Percentiles rank a stretch among this genome's conserved stretches.
Evolutionary conservation across 176 grass and related monocot species (phyloP).

Genomic region (Dactylis glomerata): DNA sequence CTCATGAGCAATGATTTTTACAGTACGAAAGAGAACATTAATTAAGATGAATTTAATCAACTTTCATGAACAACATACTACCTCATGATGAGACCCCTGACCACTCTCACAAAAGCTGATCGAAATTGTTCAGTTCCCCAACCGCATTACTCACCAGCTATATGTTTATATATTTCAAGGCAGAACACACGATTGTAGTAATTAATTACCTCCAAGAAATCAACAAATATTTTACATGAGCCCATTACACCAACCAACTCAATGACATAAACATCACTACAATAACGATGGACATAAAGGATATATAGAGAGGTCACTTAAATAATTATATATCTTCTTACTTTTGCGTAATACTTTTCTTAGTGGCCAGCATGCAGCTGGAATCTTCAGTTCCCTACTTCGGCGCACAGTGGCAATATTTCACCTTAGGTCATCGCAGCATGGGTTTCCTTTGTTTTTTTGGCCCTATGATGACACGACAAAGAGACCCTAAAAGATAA

Average conservation of each 20-base stretch:
- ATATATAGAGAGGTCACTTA: slow-evolving; percentile 4
- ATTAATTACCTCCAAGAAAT: slow-evolving; percentile 6
- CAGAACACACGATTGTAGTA: background rate
- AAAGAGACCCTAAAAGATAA: slow-evolving; percentile 50
- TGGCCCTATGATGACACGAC: slow-evolving; percentile 32
- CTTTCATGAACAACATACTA: background rate
- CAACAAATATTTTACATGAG: slow-evolving; percentile 12
- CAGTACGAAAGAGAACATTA: slow-evolving; percentile 31
- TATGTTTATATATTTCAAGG: background rate
- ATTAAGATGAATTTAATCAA: background rate
- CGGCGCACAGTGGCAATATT: slow-evolving; percentile 13
- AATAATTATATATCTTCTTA: slow-evolving; percentile 30
- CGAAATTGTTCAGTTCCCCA: slow-evolving; percentile 16
- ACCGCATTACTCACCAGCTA: slow-evolving; percentile 1
- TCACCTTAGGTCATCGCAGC: slow-evolving; percentile 30
- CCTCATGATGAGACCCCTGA: background rate
- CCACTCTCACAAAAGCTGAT: background rate
- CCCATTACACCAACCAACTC: background rate
- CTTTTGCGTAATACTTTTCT: slow-evolving; percentile 18
- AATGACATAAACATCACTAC: background rate
- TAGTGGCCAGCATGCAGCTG: slow-evolving; percentile 21
- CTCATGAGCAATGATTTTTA: slow-evolving; percentile 36
- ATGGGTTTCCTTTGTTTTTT: slow-evolving; percentile 50
- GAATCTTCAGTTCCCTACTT: slow-evolving; percentile 56
- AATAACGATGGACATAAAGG: slow-evolving; percentile 5